These are phyloP conservation scores for Aspergillus awamori DNA, from an alignment of 2,329 filamentous ascomycete species.

Conservation along the genomic window DNA sequence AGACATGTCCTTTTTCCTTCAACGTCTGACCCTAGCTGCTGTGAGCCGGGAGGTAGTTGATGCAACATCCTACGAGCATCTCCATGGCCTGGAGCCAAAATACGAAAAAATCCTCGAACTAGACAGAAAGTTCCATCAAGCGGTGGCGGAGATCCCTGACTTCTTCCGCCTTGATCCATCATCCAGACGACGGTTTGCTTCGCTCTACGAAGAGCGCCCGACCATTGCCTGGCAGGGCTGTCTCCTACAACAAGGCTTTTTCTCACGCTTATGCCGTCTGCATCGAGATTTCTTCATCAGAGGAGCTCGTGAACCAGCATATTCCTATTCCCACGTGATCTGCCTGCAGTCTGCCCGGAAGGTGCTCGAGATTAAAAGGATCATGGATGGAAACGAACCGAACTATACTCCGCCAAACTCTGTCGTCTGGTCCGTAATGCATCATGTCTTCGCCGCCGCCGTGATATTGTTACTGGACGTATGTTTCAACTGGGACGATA, in stretches of 20 bases:
- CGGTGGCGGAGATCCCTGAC: slow-evolving; percentile 34
- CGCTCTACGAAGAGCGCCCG: slow-evolving; percentile 34
- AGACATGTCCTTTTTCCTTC: slow-evolving; percentile 49
- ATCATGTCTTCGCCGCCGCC: slow-evolving; percentile 47
- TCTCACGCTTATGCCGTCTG: slow-evolving; percentile 42
- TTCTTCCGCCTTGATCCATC: slow-evolving; percentile 43
- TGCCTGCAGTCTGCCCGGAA: slow-evolving; percentile 43
- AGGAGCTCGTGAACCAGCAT: slow-evolving; percentile 37
- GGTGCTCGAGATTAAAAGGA: slow-evolving; percentile 40
- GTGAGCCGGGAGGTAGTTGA: slow-evolving; percentile 48
- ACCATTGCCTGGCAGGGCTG: slow-evolving; percentile 40
- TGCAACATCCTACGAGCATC: slow-evolving; percentile 29
- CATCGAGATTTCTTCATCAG: slow-evolving; percentile 46
- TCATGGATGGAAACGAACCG: slow-evolving; percentile 36
- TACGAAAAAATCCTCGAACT: slow-evolving; percentile 45
- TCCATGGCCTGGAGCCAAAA: slow-evolving; percentile 30
- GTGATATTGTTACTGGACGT: slow-evolving; percentile 45
- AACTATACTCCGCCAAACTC: slow-evolving; percentile 30
- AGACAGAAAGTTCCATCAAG: slow-evolving; percentile 38
- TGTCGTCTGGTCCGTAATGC: slow-evolving; percentile 38
- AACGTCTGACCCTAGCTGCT: slow-evolving; percentile 46
- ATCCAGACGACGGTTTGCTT: slow-evolving; percentile 29
- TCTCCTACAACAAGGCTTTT: slow-evolving; percentile 39
- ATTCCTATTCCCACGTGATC: slow-evolving; percentile 43
- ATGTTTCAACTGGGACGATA: slow-evolving; percentile 45